Percentiles rank a stretch among this genome's conserved stretches.
Evolutionary conservation across 1,284 basidiomycete species (phyloP).

Genomic region (Ganoderma resinaceum): DNA sequence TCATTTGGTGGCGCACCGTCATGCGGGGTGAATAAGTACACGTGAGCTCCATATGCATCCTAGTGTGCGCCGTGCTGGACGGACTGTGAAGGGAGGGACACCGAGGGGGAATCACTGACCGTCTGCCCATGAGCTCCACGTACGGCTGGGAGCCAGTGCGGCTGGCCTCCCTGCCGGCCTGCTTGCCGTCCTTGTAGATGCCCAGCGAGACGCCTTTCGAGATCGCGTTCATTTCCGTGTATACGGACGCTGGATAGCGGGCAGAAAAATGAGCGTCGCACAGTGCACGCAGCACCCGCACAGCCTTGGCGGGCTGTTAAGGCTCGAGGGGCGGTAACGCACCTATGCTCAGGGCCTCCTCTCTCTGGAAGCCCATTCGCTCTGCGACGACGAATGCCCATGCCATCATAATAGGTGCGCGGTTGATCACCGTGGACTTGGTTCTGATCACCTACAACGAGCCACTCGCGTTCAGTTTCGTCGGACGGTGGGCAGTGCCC

Average conservation of each 20-base stretch:
- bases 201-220: slow-evolving; percentile 86
- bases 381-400: slow-evolving; percentile 92
- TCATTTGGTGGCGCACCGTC: slow-evolving; percentile 11
- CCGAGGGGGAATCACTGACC: slow-evolving; percentile 54
- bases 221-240: slow-evolving; percentile 91
- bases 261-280: slow-evolving; percentile 18
- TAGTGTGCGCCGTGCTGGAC: background rate
- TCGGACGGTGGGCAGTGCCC: background rate
- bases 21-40: slow-evolving; percentile 11
- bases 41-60: slow-evolving; percentile 16
- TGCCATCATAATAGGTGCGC: slow-evolving; percentile 93
- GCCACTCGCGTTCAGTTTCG: slow-evolving; percentile 25
- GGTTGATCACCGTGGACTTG: slow-evolving; percentile 80
- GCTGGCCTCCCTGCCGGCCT: slow-evolving; percentile 59
- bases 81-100: slow-evolving; percentile 10
- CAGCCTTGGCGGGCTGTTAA: slow-evolving; percentile 28
- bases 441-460: slow-evolving; percentile 58
- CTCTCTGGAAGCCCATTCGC: slow-evolving; percentile 82
- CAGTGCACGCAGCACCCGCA: slow-evolving; percentile 30
- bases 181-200: slow-evolving; percentile 64
- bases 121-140: slow-evolving; percentile 88
- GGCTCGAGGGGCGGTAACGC: slow-evolving; percentile 26
- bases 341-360: slow-evolving; percentile 93
- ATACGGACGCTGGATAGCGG: slow-evolving; percentile 74
- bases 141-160: slow-evolving; percentile 85